phyloP scores from a whole-genome alignment of 495 filamentous ascomycete species.

The Annulohypoxylon nitens region DNA sequence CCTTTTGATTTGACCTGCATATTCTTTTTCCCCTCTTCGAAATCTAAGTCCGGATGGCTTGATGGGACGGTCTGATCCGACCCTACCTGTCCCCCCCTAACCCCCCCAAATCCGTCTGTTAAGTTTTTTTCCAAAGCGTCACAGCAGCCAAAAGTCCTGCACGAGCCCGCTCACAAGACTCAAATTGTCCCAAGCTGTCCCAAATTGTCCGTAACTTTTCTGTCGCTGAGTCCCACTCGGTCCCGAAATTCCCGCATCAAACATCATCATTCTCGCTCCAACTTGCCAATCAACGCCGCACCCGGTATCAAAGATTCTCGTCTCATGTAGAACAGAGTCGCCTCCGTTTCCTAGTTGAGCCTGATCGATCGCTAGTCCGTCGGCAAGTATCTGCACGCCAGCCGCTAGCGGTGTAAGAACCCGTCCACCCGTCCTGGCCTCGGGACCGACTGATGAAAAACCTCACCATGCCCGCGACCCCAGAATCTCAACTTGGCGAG shows the following conservation, averaged over 20 bases:
- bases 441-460: slow-evolving; percentile 50
- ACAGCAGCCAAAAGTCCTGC: slow-evolving; percentile 41
- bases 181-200: neutral
- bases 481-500: slow-evolving; percentile 53
- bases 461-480: slow-evolving; percentile 50
- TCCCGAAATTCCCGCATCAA: slow-evolving; percentile 49
- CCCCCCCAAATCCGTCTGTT: slow-evolving; percentile 10
- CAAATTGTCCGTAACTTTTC: slow-evolving; percentile 9
- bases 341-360: slow-evolving; percentile 43
- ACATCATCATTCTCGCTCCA: slow-evolving; percentile 19
- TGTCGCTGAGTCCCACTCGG: slow-evolving; percentile 36
- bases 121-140: slow-evolving; percentile 36
- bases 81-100: slow-evolving; percentile 21
- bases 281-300: slow-evolving; percentile 47
- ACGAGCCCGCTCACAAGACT: slow-evolving; percentile 35
- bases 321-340: slow-evolving; percentile 49
- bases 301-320: slow-evolving; percentile 39
- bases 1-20: slow-evolving; percentile 46
- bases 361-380: slow-evolving; percentile 34
- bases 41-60: slow-evolving; percentile 32
- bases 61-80: slow-evolving; percentile 32
- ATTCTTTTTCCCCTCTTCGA: slow-evolving; percentile 6
- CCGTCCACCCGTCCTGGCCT: slow-evolving; percentile 39
- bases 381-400: slow-evolving; percentile 34
- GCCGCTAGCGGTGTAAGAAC: slow-evolving; percentile 42